Conservation (phyloP, 148 eudicot genomes). For the Camellia granthamiana region DNA sequence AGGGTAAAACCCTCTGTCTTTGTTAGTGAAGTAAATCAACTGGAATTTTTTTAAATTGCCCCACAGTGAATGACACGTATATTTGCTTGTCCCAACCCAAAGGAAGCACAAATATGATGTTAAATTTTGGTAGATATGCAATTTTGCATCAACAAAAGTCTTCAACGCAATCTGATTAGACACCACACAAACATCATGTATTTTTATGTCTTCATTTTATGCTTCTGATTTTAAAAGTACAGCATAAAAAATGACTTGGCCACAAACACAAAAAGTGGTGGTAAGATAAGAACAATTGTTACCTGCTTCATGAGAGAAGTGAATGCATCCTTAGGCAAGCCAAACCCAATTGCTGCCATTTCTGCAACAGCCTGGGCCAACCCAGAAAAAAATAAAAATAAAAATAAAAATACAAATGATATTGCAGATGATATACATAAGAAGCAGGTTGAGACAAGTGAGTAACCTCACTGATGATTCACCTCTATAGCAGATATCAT, state of each 20-base stretch:
- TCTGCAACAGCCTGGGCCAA: slow-evolving; percentile 75
- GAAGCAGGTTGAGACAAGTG: not conserved
- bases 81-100: not conserved
- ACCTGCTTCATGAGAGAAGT: slow-evolving; percentile 93
- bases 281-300: not conserved
- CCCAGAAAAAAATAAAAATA: slow-evolving; percentile 1
- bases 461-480: slow-evolving; percentile 12
- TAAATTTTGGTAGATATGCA: not conserved
- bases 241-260: not conserved
- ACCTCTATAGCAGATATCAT: slow-evolving; percentile 90
- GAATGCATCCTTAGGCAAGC: slow-evolving; percentile 80
- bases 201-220: not conserved
- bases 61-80: not conserved
- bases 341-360: slow-evolving; percentile 93
- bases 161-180: not conserved
- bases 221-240: not conserved
- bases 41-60: not conserved
- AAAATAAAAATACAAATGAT: not conserved
- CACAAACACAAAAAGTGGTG: not conserved
- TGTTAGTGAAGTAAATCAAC: not conserved
- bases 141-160: not conserved
- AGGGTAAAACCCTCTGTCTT: no score
- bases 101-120: not conserved
- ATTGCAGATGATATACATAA: not conserved
- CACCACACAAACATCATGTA: not conserved